These are phyloP conservation scores for Penicillium decumbens DNA, from an alignment of 2,329 filamentous ascomycete genomes.

Conservation along the genomic window DNA sequence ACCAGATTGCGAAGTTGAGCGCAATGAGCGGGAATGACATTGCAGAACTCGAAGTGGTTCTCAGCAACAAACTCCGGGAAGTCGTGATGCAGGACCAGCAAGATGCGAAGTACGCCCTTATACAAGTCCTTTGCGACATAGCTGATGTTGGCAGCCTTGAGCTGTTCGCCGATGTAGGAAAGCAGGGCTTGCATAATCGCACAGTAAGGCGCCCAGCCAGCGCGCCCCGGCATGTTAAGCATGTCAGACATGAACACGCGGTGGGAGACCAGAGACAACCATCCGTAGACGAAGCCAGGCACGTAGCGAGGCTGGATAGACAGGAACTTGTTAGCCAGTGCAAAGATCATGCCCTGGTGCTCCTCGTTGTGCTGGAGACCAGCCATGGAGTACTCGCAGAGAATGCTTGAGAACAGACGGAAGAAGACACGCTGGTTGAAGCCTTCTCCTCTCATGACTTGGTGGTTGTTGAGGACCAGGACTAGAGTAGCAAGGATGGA, in stretches of 20 bases:
- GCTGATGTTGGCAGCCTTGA: slow-evolving; percentile 67
- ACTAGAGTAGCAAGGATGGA: slow-evolving; percentile 72
- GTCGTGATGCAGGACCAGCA: slow-evolving; percentile 85
- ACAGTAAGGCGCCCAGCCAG: slow-evolving; percentile 71
- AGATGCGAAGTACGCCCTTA: slow-evolving; percentile 72
- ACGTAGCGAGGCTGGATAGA: slow-evolving; percentile 71
- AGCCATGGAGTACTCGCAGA: slow-evolving; percentile 66
- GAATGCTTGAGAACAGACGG: slow-evolving; percentile 76
- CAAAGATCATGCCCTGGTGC: slow-evolving; percentile 66
- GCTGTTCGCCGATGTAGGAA: slow-evolving; percentile 69
- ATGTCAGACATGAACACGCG: slow-evolving; percentile 77
- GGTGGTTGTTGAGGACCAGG: slow-evolving; percentile 79
- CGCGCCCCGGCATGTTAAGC: slow-evolving; percentile 61
- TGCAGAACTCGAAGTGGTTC: slow-evolving; percentile 76
- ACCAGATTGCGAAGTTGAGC: slow-evolving; percentile 85
- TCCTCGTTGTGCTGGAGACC: slow-evolving; percentile 56
- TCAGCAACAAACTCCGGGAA: slow-evolving; percentile 89
- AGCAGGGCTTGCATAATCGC: slow-evolving; percentile 69
- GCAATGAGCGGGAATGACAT: slow-evolving; percentile 75
- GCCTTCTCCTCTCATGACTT: slow-evolving; percentile 70
- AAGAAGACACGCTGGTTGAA: slow-evolving; percentile 90
- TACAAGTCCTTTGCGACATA: slow-evolving; percentile 76
- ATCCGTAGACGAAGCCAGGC: slow-evolving; percentile 78
- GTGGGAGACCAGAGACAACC: slow-evolving; percentile 78
- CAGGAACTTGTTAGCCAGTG: slow-evolving; percentile 66